phyloP scores from a whole-genome alignment of 352 stramenopile genomes.

The Phytophthora hibernalis region DNA sequence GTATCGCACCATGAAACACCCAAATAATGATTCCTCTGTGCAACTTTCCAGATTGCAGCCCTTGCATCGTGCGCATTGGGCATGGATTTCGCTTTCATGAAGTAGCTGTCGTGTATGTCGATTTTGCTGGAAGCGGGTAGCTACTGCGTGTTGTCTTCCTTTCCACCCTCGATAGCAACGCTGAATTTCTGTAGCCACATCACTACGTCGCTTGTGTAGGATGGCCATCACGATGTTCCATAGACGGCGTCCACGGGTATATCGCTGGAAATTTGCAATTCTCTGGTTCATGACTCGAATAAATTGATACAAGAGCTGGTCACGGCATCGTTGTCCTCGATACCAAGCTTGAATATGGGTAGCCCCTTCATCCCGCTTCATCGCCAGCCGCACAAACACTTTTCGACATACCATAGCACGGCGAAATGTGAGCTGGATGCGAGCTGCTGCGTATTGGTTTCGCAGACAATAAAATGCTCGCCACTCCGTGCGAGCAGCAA shows the following conservation, averaged over 20 bases:
- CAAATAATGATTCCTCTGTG: conserved; percentile 50
- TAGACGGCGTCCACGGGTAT: conserved; percentile 49
- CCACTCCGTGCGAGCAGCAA: conserved; percentile 40
- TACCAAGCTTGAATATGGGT: conserved; percentile 56
- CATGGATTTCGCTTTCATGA: conserved; percentile 31
- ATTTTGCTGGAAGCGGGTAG: conserved; percentile 50
- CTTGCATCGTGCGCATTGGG: conserved; percentile 30
- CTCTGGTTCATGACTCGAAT: conserved; percentile 40
- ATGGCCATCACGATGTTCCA: conserved; percentile 52
- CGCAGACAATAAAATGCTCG: conserved; percentile 46
- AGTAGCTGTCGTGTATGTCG: conserved; percentile 41
- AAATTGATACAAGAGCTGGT: conserved; percentile 30
- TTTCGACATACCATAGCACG: conserved; percentile 32
- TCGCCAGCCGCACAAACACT: conserved; percentile 27
- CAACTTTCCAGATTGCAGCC: conserved; percentile 38
- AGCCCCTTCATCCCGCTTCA: conserved; percentile 33
- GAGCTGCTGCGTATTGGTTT: conserved; percentile 41
- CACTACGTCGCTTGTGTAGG: conserved; percentile 36
- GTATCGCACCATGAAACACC: conserved; percentile 59
- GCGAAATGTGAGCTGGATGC: conserved; percentile 51
- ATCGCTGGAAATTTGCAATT: conserved; percentile 52
- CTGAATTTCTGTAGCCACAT: conserved; percentile 45
- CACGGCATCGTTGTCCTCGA: conserved; percentile 42
- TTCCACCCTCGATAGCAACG: conserved; percentile 47
- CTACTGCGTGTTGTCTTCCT: conserved; percentile 34